Base-by-base conservation (phyloP, 2,329 filamentous ascomycete species). In the Aspergillus ruber region DNA sequence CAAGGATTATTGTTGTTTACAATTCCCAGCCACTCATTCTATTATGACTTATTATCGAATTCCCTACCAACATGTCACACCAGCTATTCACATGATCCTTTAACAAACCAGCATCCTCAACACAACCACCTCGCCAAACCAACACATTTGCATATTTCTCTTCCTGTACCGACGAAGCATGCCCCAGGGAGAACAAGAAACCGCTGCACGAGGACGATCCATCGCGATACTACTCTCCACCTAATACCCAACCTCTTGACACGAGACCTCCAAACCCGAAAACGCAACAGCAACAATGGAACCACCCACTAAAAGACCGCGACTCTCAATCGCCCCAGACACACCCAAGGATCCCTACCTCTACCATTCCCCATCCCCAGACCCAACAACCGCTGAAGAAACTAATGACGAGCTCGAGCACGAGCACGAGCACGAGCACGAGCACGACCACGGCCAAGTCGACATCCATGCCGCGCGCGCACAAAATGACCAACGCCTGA, bases 401-500 rank as follows among this genome's bases (percentile, higher is more conserved):
- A 18, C n/a, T n/a, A n/a, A n/a, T n/a, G n/a, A n/a, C n/a, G n/a
- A n/a, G n/a, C n/a, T n/a, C n/a, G n/a, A n/a, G n/a, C n/a, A 58
- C 36, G 44, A 52, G 15, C 56, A 61, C 25, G 10, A 27, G 6
- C 50, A 56, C 3, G 55, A 61, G 40, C 50, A 56, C 3, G 55
- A 61, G 39, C 48, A 56, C 12, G 56, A 58, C 1, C 5, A 49
- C 1, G 55, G 57, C 36, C 73, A 77, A 44, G 74, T 77, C 51
- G 76, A 82, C 47, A 70, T 89, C 13, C 74, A 82, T 41, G 73
- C 79, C 50, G 82, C 79, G 42, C 79, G 86, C 54, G 78, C 80
- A 43, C 76, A 78, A 46, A 86, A 89, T 48, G 83, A 88, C 52
- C 73, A 77, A 53, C 83, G 82, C 49, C 78, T 95, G 36, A 91